A percentile compares a stretch with the other conserved stretches of the same genome.
Conservation (phyloP, 352 stramenopile genomes). For the Phytophthora crassamura region DNA sequence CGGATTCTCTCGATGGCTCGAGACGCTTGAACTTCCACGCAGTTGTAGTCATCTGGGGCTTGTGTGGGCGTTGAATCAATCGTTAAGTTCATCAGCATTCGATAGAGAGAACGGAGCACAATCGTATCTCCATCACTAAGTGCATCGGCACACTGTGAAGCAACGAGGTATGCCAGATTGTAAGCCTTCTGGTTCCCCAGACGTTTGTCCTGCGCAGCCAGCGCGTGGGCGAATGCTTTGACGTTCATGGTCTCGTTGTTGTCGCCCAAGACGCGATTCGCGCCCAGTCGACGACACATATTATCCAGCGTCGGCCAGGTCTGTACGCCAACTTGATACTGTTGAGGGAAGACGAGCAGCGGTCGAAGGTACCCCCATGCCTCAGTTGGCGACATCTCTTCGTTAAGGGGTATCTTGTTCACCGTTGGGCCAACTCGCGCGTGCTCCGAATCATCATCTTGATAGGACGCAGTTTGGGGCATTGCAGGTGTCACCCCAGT, state of each 20-base stretch:
- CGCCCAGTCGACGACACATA: conserved; percentile 53
- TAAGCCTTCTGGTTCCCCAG: conserved; percentile 46
- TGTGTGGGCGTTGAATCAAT: neutral
- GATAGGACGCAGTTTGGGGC: neutral
- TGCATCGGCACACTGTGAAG: conserved; percentile 14
- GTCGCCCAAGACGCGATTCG: conserved; percentile 66
- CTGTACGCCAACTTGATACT: conserved; percentile 6
- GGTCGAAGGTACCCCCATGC: conserved; percentile 33
- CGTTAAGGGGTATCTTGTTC: neutral
- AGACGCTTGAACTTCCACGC: conserved; percentile 19
- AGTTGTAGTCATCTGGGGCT: conserved; percentile 15
- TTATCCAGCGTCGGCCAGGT: conserved; percentile 47
- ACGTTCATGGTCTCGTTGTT: conserved; percentile 68
- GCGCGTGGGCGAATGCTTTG: conserved; percentile 53
- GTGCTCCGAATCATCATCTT: neutral
- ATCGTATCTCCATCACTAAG: conserved; percentile 32
- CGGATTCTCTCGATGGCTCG: conserved; percentile 38
- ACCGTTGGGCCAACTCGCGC: neutral
- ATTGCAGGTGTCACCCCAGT: neutral
- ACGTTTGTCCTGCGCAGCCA: conserved; percentile 48
- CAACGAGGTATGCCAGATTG: conserved; percentile 36
- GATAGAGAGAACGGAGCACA: conserved; percentile 31
- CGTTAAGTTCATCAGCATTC: conserved; percentile 4
- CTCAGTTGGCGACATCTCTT: conserved; percentile 8
- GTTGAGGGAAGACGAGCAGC: conserved; percentile 28